Conservation (phyloP, 805 yeast species). For the Wickerhamiella galacta region DNA sequence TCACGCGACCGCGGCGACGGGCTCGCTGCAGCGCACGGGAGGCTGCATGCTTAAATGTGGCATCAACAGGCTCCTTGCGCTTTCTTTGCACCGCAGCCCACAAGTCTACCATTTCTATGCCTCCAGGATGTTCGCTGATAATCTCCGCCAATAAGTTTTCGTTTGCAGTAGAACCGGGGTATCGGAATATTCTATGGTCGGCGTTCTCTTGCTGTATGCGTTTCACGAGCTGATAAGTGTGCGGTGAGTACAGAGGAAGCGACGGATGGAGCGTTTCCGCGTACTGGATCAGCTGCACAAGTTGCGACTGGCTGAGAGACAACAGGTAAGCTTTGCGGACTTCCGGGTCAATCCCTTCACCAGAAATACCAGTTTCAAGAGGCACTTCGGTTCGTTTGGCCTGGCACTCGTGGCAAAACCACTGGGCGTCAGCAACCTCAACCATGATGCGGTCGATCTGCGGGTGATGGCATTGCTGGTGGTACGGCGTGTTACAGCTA, state of each 20-base stretch:
- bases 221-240: conserved; percentile 20
- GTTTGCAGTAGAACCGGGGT: conserved; percentile 8
- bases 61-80: conserved; percentile 17
- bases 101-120: conserved; percentile 13
- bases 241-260: conserved; percentile 25
- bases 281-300: conserved; percentile 24
- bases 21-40: conserved; percentile 25
- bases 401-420: conserved; percentile 26
- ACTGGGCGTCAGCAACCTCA: conserved; percentile 26
- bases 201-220: conserved; percentile 20
- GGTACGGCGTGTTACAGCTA: conserved; percentile 26
- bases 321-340: conserved; percentile 24
- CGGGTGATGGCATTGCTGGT: conserved; percentile 27
- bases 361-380: conserved; percentile 24
- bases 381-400: conserved; percentile 22
- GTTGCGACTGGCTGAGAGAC: conserved; percentile 24
- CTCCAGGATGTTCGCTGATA: conserved; percentile 15
- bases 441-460: conserved; percentile 25
- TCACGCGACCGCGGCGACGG: conserved; percentile 21
- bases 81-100: conserved; percentile 14
- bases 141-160: conserved; percentile 23
- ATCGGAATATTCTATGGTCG: conserved; percentile 8
- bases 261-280: conserved; percentile 24
- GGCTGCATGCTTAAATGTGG: conserved; percentile 22
- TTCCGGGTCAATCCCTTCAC: conserved; percentile 20